phyloP scores from a whole-genome alignment of 352 stramenopile genomes.

The Globisporangium ultimum region DNA sequence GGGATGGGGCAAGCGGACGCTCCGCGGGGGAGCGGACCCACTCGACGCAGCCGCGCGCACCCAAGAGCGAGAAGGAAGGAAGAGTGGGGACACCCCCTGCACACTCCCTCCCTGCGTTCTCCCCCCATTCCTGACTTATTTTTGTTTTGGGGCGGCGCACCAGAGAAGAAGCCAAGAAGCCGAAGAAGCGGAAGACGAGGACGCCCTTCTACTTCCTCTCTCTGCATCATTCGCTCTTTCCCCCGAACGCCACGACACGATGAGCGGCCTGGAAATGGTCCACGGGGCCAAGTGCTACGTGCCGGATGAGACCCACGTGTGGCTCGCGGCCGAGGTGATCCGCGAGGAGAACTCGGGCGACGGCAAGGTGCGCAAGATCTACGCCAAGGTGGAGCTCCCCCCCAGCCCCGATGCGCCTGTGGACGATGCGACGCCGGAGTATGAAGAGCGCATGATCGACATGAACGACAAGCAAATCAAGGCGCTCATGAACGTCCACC shows the following conservation, averaged over 20 bases:
- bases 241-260: background rate
- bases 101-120: background rate
- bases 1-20: too few relatives aligned
- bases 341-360: constrained; percentile 61
- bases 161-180: constrained; percentile 3
- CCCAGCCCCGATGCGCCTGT: constrained; percentile 14
- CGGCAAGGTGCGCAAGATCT: constrained; percentile 63
- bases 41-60: too few relatives aligned
- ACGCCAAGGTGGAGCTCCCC: constrained; percentile 56
- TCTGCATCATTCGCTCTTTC: constrained; percentile 5
- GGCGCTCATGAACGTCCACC: constrained; percentile 61
- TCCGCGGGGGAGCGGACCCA: too few relatives aligned
- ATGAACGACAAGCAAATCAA: constrained; percentile 71
- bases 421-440: constrained; percentile 10
- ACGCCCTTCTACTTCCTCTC: background rate
- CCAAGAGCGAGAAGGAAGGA: background rate
- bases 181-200: background rate
- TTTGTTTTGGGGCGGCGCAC: too few relatives aligned
- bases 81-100: too few relatives aligned
- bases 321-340: constrained; percentile 74
- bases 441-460: constrained; percentile 68
- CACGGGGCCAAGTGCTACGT: constrained; percentile 82
- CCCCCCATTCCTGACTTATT: background rate
- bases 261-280: constrained; percentile 56
- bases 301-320: constrained; percentile 81